These are phyloP conservation scores for Phytophthora ramorum DNA, from an alignment of 352 stramenopile genomes.

Conservation along the genomic window DNA sequence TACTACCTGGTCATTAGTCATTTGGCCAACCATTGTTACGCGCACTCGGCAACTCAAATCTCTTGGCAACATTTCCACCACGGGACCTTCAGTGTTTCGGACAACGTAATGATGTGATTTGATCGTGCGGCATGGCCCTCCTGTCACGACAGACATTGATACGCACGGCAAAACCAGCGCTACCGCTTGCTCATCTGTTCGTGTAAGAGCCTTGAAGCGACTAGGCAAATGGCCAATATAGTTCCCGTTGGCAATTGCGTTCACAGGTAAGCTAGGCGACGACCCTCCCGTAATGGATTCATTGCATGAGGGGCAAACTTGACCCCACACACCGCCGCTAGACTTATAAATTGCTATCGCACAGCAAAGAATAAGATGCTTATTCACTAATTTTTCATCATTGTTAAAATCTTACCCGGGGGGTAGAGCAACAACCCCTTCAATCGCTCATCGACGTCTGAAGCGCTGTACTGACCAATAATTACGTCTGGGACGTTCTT, in stretches of 20 bases:
- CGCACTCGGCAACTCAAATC: background rate
- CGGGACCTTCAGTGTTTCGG: slow-evolving; percentile 24
- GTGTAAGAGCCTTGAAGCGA: background rate
- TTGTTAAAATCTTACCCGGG: background rate
- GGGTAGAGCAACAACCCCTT: background rate
- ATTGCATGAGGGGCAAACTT: background rate
- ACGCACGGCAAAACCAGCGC: slow-evolving; percentile 8
- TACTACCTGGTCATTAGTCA: background rate
- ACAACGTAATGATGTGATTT: slow-evolving; percentile 34
- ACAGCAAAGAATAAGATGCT: too few relatives aligned
- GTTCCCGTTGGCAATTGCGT: slow-evolving; percentile 8
- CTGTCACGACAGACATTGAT: slow-evolving; percentile 16
- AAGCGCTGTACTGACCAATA: background rate
- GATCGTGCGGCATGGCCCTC: slow-evolving; percentile 5
- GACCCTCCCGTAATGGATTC: background rate
- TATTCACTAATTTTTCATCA: background rate
- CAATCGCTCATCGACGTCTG: background rate
- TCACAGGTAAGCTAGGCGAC: background rate
- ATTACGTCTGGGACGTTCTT: background rate
- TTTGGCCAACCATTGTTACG: slow-evolving; percentile 1
- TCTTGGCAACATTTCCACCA: slow-evolving; percentile 3
- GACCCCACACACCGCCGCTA: background rate
- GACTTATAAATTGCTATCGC: background rate
- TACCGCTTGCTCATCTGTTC: slow-evolving; percentile 8
- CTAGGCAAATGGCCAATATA: slow-evolving; percentile 7